Conservation (phyloP, 305 asterid species). For the Ajuga reptans region DNA sequence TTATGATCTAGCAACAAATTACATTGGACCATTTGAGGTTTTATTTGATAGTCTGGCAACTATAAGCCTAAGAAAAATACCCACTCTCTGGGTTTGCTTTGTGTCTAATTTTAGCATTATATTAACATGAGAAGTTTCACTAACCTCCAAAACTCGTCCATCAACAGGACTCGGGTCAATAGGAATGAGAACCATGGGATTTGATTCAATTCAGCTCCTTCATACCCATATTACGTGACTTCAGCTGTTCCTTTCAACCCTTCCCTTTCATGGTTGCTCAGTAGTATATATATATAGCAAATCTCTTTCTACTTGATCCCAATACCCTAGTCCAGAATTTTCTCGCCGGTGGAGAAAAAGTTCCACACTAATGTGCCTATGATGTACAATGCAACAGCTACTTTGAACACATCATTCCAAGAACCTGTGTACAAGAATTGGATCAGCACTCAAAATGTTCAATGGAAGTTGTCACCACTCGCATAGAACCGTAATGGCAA, state of each 20-base stretch:
- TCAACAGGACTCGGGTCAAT: not conserved
- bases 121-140: not conserved
- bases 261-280: not conserved
- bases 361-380: constrained; percentile 93
- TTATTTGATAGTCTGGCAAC: not conserved
- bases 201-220: constrained; percentile 14
- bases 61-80: not conserved
- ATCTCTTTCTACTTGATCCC: not conserved
- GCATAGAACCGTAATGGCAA: not conserved
- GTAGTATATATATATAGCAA: not conserved
- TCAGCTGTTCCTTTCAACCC: not conserved
- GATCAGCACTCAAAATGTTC: not conserved
- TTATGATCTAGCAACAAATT: not conserved
- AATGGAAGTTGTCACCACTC: not conserved
- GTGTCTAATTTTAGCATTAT: not conserved
- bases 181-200: not conserved
- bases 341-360: constrained; percentile 85
- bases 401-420: constrained; percentile 94
- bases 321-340: constrained; percentile 51
- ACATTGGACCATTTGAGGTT: not conserved
- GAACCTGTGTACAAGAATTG: constrained; percentile 48
- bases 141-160: not conserved
- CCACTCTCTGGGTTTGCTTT: constrained; percentile 1
- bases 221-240: not conserved
- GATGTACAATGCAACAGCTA: constrained; percentile 71